These are phyloP conservation scores for Penicillium expansum DNA, from an alignment of 2,329 filamentous ascomycete genomes.

Conservation along the genomic window DNA sequence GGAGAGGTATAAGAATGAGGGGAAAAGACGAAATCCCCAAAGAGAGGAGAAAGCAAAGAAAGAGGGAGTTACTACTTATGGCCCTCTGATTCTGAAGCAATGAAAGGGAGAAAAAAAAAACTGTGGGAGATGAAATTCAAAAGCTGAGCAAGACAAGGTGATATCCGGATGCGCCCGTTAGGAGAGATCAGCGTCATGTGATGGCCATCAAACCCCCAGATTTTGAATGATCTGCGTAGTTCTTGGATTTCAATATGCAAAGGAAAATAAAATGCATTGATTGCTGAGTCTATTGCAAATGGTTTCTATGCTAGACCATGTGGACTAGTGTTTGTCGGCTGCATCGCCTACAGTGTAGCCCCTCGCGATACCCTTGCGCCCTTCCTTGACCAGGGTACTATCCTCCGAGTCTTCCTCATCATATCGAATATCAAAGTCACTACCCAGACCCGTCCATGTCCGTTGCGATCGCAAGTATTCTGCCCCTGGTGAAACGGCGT, in stretches of 20 bases:
- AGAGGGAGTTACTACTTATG: neutral
- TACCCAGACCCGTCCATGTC: slow-evolving; percentile 90
- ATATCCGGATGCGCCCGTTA: slow-evolving; percentile 23
- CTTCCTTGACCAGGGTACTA: slow-evolving; percentile 74
- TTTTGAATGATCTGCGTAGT: neutral
- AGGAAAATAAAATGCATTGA: neutral
- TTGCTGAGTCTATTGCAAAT: slow-evolving; percentile 9
- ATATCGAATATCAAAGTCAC: slow-evolving; percentile 67
- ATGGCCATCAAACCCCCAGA: slow-evolving; percentile 14
- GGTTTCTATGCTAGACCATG: neutral
- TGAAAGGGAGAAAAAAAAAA: neutral
- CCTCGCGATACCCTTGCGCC: slow-evolving; percentile 79
- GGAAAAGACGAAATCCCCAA: slow-evolving; percentile 1
- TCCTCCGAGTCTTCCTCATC: slow-evolving; percentile 54
- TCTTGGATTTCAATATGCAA: neutral
- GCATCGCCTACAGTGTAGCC: slow-evolving; percentile 76
- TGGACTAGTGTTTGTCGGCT: slow-evolving; percentile 34
- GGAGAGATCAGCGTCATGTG: slow-evolving; percentile 24
- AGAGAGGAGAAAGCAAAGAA: slow-evolving; percentile 10
- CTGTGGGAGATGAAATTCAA: neutral
- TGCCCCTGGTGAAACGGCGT: slow-evolving; percentile 84
- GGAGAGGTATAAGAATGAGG: slow-evolving; percentile 11
- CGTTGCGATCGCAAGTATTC: slow-evolving; percentile 78
- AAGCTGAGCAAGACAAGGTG: slow-evolving; percentile 7
- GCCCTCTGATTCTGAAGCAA: neutral